Evolutionary conservation across 164 flowering plant genomes (phyloP), one percentile per base, ranked within the genome.

Genomic region (Annona cherimola): DNA sequence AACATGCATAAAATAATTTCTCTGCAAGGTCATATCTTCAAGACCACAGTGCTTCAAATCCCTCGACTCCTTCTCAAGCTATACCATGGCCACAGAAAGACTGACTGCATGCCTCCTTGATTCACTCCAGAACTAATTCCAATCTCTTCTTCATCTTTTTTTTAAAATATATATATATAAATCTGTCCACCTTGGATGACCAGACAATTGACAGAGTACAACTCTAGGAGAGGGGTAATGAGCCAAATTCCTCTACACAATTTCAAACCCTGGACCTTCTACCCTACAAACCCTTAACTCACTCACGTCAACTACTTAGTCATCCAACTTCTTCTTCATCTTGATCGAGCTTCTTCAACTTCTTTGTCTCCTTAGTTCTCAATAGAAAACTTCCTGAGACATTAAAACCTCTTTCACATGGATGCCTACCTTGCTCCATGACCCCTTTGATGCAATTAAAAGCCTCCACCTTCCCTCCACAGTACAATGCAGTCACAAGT

Each of bases 401-500:
- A 4, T 42, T 76, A 76, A 75, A 84, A 11, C 71, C 78, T 3
- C 77, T 61, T 67, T 81, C 84, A 73, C 80, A 81, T 63, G 85
- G 75, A 63, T 76, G 83, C 72, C 91, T 86, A 14, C 96, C 96
- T 75, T 91, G 87, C 77, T 80, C 89, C 77, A 88, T 66, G 78
- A 84, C 82, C 72, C 88, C 89, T 69, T 69, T 79, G 42, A 82
- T 75, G 79, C 94, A 92, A 14, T 78, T 80, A 75, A 86, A 85
- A 42, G 96, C 94, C 78, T 82, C 87, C 50, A 80, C 73, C 77
- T 79, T 77, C 50, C 90, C 90, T 5, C 73, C 77, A 20, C 88
- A 81, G 70, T 94, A 92, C 73, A 92, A 75, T 39, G 81, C 86
- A 4, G 86, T 88, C 5, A 88, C 88, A 79, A 93, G 61, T 65